Conservation (phyloP, 768 basidiomycete species). For the Flagelloscypha sp. region DNA sequence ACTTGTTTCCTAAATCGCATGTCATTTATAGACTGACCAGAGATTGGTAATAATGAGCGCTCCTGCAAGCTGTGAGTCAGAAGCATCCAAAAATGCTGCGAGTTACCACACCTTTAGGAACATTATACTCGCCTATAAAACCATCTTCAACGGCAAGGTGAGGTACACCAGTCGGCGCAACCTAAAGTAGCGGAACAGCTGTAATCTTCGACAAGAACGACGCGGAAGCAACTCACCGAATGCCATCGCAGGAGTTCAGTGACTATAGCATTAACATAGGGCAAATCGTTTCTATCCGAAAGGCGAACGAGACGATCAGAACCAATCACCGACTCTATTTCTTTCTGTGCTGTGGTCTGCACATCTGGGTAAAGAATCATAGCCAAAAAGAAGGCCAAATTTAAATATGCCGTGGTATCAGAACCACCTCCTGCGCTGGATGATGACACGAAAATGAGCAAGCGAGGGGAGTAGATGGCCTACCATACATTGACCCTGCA, state of each 20-base stretch:
- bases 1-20: too few species aligned
- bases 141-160: conserved; percentile 39
- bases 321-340: conserved; percentile 38
- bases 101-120: conserved; percentile 46
- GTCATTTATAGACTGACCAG: conserved; percentile 36
- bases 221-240: too few species aligned
- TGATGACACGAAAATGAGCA: neutral
- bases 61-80: too few species aligned
- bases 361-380: conserved; percentile 40
- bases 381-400: conserved; percentile 41
- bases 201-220: conserved; percentile 32
- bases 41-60: conserved; percentile 38
- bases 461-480: conserved; percentile 7
- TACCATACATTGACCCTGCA: conserved; percentile 36
- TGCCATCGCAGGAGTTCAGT: conserved; percentile 44
- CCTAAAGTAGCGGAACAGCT: neutral
- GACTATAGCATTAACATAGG: conserved; percentile 39
- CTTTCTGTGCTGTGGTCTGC: conserved; percentile 42
- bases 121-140: conserved; percentile 31
- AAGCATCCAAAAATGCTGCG: too few species aligned
- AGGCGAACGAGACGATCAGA: conserved; percentile 28
- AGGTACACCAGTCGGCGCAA: conserved; percentile 27
- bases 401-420: conserved; percentile 40
- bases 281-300: conserved; percentile 35
- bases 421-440: conserved; percentile 29